phyloP scores from a whole-genome alignment of 2,329 filamentous ascomycete species.

The Epichloe scottii region DNA sequence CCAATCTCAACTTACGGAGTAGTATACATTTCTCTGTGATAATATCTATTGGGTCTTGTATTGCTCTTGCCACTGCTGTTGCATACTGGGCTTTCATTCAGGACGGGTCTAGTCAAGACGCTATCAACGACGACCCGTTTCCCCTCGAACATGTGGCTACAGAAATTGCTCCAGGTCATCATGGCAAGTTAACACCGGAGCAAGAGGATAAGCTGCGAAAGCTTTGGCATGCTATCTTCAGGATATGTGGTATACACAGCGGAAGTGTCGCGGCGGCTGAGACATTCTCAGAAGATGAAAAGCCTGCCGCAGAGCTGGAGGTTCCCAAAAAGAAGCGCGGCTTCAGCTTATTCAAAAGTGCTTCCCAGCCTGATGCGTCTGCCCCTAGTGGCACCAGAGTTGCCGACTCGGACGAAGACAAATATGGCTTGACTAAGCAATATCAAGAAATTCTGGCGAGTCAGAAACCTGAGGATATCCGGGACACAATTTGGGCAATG shows the following conservation, averaged over 20 bases:
- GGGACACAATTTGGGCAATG: conserved; percentile 81
- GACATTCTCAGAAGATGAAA: background rate
- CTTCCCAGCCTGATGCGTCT: conserved; percentile 22
- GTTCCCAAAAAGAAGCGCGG: conserved; percentile 62
- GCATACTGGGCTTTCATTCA: conserved; percentile 1
- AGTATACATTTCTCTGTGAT: background rate
- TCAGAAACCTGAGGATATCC: conserved; percentile 64
- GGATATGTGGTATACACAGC: conserved; percentile 54
- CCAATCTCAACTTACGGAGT: background rate
- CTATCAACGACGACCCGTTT: background rate
- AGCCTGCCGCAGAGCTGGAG: conserved; percentile 22
- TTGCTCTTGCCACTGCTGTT: conserved; percentile 2
- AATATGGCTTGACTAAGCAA: conserved; percentile 80
- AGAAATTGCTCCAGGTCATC: conserved; percentile 52
- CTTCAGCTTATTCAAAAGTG: conserved; percentile 53
- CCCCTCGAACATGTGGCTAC: conserved; percentile 23
- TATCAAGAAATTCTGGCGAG: conserved; percentile 72
- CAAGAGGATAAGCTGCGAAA: conserved; percentile 81
- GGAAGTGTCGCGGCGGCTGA: conserved; percentile 14
- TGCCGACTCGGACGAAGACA: conserved; percentile 57
- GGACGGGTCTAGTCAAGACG: background rate
- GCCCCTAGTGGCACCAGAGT: conserved; percentile 20
- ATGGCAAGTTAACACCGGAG: conserved; percentile 78
- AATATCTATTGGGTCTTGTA: conserved; percentile 3
- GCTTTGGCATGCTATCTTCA: conserved; percentile 67